Conservation (phyloP, 768 basidiomycete species). For the Hypholoma sublateritium region DNA sequence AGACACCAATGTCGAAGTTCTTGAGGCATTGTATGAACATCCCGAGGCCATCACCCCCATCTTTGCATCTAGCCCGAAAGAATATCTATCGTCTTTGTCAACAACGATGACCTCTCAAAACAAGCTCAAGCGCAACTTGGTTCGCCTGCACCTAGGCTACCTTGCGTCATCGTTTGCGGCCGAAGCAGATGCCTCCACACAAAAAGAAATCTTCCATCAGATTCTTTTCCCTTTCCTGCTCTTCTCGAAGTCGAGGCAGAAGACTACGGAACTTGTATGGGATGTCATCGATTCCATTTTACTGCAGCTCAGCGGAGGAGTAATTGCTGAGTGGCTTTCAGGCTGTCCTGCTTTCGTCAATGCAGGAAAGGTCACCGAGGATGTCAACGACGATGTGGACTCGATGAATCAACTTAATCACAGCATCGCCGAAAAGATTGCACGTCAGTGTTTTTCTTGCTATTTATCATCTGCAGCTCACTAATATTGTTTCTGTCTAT, state of each 20-base stretch:
- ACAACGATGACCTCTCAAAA: conserved; percentile 33
- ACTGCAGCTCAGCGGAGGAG: conserved; percentile 11
- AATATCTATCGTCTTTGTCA: conserved; percentile 47
- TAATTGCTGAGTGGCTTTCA: conserved; percentile 44
- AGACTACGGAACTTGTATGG: conserved; percentile 71
- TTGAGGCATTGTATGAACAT: conserved; percentile 66
- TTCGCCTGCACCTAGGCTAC: conserved; percentile 60
- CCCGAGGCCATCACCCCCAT: conserved; percentile 46
- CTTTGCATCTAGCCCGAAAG: conserved; percentile 37
- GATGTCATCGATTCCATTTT: conserved; percentile 48
- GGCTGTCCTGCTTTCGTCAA: conserved; percentile 53
- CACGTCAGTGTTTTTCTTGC: conserved; percentile 43
- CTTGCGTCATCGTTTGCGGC: conserved; percentile 46
- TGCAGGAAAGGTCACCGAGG: conserved; percentile 30
- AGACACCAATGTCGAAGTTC: conserved; percentile 60
- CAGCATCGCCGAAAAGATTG: conserved; percentile 58
- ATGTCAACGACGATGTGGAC: conserved; percentile 31
- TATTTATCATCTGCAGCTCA: conserved; percentile 5
- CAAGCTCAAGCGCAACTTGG: conserved; percentile 49
- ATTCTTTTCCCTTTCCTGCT: conserved; percentile 75
- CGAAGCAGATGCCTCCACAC: conserved; percentile 19
- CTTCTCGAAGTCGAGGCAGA: conserved; percentile 69
- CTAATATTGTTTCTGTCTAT: conserved; percentile 1
- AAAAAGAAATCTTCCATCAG: conserved; percentile 43
- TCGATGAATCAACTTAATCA: conserved; percentile 54